Evolutionary conservation across 1,139 yeast species (phyloP).

Genomic region (Taiozyma sp.): DNA sequence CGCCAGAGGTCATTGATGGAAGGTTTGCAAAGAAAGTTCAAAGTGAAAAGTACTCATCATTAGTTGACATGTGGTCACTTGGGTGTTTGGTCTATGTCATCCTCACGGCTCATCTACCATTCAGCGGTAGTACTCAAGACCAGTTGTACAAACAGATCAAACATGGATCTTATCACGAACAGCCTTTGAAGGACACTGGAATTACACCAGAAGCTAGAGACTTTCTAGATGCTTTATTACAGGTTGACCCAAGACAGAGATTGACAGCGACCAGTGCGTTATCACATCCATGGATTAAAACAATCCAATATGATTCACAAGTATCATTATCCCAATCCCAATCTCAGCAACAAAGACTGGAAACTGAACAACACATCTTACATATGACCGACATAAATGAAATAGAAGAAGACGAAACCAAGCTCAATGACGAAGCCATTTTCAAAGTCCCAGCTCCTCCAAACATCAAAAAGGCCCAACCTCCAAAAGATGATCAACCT

Average conservation of each 20-base stretch:
- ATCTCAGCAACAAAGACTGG: conserved; percentile 59
- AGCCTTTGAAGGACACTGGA: conserved; percentile 66
- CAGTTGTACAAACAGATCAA: conserved; percentile 74
- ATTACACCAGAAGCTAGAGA: conserved; percentile 63
- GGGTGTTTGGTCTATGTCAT: conserved; percentile 91
- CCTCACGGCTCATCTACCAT: conserved; percentile 88
- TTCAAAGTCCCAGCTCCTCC: conserved; percentile 33
- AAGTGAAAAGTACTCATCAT: conserved; percentile 61
- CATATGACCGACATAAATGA: conserved; percentile 8
- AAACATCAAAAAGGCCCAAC: conserved; percentile 11
- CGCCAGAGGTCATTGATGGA: conserved; percentile 89
- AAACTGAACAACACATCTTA: conserved; percentile 31
- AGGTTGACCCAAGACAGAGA: conserved; percentile 69
- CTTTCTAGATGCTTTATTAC: conserved; percentile 63
- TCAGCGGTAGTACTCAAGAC: conserved; percentile 88
- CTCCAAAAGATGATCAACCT: conserved; percentile 7
- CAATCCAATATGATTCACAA: conserved; percentile 30
- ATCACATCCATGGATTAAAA: conserved; percentile 50
- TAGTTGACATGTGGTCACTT: conserved; percentile 95
- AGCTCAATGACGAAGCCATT: conserved; percentile 15
- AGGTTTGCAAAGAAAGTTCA: conserved; percentile 33
- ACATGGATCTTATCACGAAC: conserved; percentile 74
- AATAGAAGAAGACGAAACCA: conserved; percentile 5
- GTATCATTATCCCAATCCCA: conserved; percentile 68
- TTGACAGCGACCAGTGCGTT: conserved; percentile 72